Evolutionary conservation across 2,329 filamentous ascomycete species (phyloP).

Genomic region (Xylariaceae sp.): DNA sequence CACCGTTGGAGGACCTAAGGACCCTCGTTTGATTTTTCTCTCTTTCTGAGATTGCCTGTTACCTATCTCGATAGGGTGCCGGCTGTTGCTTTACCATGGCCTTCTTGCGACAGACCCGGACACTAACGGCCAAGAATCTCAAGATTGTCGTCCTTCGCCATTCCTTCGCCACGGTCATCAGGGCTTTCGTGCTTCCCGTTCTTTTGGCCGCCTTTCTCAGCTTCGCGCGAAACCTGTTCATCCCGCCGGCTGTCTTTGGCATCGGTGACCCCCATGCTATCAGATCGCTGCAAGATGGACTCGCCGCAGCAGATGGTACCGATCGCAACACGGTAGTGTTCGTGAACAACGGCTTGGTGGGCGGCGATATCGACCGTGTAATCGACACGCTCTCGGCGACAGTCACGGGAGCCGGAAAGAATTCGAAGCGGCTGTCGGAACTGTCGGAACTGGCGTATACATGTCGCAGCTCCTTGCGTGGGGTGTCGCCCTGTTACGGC

Average conservation of each 20-base stretch:
- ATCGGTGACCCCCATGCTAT: conserved; percentile 66
- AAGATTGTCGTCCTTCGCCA: conserved; percentile 61
- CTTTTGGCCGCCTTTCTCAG: conserved; percentile 61
- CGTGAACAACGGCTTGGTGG: conserved; percentile 71
- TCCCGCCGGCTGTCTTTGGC: conserved; percentile 75
- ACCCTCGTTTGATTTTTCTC: too few relatives aligned
- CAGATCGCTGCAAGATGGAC: conserved; percentile 65
- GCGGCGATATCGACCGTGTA: conserved; percentile 72
- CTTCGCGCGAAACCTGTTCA: conserved; percentile 81
- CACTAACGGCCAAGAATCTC: conserved; percentile 64
- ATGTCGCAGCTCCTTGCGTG: conserved; percentile 67
- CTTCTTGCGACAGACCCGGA: conserved; percentile 61
- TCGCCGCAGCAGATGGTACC: conserved; percentile 55
- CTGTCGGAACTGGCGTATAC: conserved; percentile 61
- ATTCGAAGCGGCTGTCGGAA: conserved; percentile 55
- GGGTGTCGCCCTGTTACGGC: conserved; percentile 72
- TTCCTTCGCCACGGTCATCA: conserved; percentile 52
- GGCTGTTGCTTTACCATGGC: conserved; percentile 43
- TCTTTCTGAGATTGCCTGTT: too few relatives aligned
- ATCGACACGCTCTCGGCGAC: conserved; percentile 64
- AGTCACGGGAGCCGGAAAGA: conserved; percentile 59
- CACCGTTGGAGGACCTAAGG: too few relatives aligned
- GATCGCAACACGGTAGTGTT: conserved; percentile 74
- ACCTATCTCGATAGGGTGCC: too few relatives aligned
- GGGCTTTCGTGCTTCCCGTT: conserved; percentile 63